Evolutionary conservation across 495 filamentous ascomycete genomes (phyloP), one percentile per base, ranked within the genome.

Genomic region (Oleoguttula mirabilis): DNA sequence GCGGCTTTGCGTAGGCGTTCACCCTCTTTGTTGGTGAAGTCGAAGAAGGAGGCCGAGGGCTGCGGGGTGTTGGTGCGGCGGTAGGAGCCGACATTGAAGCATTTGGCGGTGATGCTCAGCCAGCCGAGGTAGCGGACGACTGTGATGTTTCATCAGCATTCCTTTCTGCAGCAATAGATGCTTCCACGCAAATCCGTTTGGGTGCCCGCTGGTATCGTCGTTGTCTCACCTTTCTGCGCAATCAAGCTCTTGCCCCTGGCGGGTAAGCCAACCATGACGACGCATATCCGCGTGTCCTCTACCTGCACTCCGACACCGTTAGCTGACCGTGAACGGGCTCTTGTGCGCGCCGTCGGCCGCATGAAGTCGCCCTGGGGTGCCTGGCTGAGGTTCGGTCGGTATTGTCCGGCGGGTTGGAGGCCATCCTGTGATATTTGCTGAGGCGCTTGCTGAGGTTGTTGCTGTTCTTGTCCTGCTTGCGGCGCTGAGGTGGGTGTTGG

Each of bases 201-300:
- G n/a, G n/a, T n/a, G n/a, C n/a, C n/a, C n/a, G n/a, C n/a, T n/a
- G n/a, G n/a, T n/a, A n/a, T n/a, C n/a, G n/a, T n/a, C n/a, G n/a
- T n/a, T n/a, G n/a, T n/a, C 25, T n/a, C 21, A 94, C 90, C 88
- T 70, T 94, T 95, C 55, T 90, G 84, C 25, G 90, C 88, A 55
- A 98, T 96, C 54, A 94, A 78, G 63, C 82, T 90, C 71, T 98
- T 98, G 56, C 90, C 90, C 39, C 90, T 72, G 42, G 90, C 90
- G 30, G 90, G 90, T 47, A 98, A 68, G 31, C 90, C 90, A 35
- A 98, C 90, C 90, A 98, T 95, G 41, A 96, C 83, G n/a, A 98
- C 88, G 55, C 87, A 94, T 61, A 98, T 93, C 56, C 80, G 82
- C 22, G 83, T 86, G 54, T 94, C 85, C 66, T 95, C 90, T 48